These are phyloP conservation scores for Selenicereus undatus DNA, from an alignment of 148 eudicot species.

Conservation along the genomic window DNA sequence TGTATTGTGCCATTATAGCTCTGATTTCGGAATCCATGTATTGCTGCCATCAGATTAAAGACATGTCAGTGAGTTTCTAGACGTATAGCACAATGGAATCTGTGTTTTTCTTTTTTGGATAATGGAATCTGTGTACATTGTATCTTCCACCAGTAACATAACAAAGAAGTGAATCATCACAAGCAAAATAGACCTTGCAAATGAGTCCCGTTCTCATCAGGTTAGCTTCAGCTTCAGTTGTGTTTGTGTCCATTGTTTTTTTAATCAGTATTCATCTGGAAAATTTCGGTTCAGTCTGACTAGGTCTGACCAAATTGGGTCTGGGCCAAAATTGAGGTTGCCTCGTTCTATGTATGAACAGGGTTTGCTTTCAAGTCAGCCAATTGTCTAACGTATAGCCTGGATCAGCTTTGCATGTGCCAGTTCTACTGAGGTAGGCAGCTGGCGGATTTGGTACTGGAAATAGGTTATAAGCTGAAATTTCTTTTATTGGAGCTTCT, in stretches of 20 bases:
- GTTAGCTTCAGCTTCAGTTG: not conserved
- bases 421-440: not conserved
- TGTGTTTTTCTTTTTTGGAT: not conserved
- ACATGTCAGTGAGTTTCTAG: not conserved
- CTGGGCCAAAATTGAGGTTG: not conserved
- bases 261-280: not conserved
- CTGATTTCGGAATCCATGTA: constrained; percentile 98
- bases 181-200: too few species aligned
- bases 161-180: too few species aligned
- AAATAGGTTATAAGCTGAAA: too few species aligned
- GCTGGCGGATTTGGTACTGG: too few species aligned
- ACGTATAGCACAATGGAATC: not conserved
- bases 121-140: not conserved
- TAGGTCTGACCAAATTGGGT: not conserved
- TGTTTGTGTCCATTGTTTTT: not conserved
- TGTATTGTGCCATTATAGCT: constrained; percentile 94
- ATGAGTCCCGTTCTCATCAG: not conserved
- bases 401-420: not conserved
- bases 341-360: not conserved
- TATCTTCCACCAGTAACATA: not conserved
- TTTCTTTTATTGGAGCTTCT: too few species aligned
- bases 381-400: not conserved
- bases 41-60: constrained; percentile 36
- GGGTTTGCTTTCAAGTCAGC: not conserved
- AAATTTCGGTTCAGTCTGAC: not conserved